Evolutionary conservation across 2,329 filamentous ascomycete species (phyloP).

Genomic region (Neocatenulostroma microsporum): DNA sequence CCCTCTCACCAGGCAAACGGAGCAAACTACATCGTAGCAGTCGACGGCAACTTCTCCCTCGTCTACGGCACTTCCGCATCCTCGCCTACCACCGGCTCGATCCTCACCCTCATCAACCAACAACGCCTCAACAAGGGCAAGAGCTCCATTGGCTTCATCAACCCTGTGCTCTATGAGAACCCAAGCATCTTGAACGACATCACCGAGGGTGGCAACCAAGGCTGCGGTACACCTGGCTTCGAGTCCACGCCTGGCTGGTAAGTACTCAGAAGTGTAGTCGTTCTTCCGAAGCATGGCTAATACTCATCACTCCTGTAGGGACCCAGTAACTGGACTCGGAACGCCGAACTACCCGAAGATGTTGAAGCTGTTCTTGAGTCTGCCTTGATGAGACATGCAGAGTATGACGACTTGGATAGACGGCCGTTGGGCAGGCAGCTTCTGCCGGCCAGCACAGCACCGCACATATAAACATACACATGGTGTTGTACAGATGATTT

Average conservation of each 20-base stretch:
- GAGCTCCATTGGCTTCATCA: constrained; percentile 35
- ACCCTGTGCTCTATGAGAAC: constrained; percentile 40
- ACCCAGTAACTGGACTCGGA: constrained; percentile 23
- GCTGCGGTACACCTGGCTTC: constrained; percentile 32
- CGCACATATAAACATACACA: too few species aligned
- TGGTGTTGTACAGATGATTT: too few species aligned
- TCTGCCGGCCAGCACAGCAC: too few species aligned
- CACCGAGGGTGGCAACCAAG: constrained; percentile 32
- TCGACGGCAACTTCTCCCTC: constrained; percentile 36
- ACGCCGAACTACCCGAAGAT: constrained; percentile 24
- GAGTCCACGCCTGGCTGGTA: constrained; percentile 23
- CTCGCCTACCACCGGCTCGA: constrained; percentile 42
- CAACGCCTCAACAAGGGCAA: constrained; percentile 32
- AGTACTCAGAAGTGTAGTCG: too few species aligned
- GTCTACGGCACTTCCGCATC: constrained; percentile 47
- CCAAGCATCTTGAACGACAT: constrained; percentile 34
- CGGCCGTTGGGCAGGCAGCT: too few species aligned
- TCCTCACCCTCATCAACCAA: constrained; percentile 43
- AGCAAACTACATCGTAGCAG: constrained; percentile 32
- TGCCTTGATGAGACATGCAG: too few species aligned
- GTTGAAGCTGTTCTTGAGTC: constrained; percentile 16
- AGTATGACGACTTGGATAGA: too few species aligned
- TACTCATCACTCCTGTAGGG: too few species aligned
- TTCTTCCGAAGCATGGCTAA: too few species aligned
- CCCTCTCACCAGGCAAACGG: constrained; percentile 17